A percentile compares a stretch with the other conserved stretches of the same genome.
phyloP scores from a whole-genome alignment of 2,329 filamentous ascomycete genomes.

The Diplodia scrobiculata region DNA sequence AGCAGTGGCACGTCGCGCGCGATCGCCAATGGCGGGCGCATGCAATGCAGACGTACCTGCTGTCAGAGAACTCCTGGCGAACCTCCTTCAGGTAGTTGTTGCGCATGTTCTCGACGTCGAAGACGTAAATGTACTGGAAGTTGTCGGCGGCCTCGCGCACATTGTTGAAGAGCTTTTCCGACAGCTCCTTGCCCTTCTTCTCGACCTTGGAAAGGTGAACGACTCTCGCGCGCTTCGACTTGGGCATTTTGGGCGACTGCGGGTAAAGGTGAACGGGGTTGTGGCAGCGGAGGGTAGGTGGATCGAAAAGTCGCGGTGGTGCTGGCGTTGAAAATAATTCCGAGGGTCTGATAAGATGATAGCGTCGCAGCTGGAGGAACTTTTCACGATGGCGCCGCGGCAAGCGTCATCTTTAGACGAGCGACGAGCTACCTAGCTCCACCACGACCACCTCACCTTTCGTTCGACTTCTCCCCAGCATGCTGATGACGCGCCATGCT shows the following conservation, averaged over 20 bases:
- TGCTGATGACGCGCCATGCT: slow-evolving; percentile 62
- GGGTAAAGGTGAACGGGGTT: slow-evolving; percentile 20
- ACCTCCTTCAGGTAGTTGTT: slow-evolving; percentile 95
- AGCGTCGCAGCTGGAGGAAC: slow-evolving; percentile 7
- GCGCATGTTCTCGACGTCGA: slow-evolving; percentile 94
- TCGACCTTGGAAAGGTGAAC: slow-evolving; percentile 86
- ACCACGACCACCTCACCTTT: slow-evolving; percentile 12
- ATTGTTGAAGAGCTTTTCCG: slow-evolving; percentile 82
- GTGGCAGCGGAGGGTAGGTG: not conserved
- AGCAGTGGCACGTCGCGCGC: slow-evolving; percentile 3
- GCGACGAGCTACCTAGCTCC: slow-evolving; percentile 23
- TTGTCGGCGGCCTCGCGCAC: slow-evolving; percentile 81
- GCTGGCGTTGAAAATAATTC: slow-evolving; percentile 29
- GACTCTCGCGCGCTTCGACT: slow-evolving; percentile 89
- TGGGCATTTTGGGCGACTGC: slow-evolving; percentile 69
- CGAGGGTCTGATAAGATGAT: slow-evolving; percentile 27
- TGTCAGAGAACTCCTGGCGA: slow-evolving; percentile 78
- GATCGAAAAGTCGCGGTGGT: slow-evolving; percentile 8
- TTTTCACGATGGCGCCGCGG: slow-evolving; percentile 27
- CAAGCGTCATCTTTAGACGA: slow-evolving; percentile 27
- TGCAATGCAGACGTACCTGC: slow-evolving; percentile 62
- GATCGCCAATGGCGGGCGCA: slow-evolving; percentile 30
- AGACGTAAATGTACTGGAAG: slow-evolving; percentile 91
- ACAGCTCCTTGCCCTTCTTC: slow-evolving; percentile 91
- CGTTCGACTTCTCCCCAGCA: slow-evolving; percentile 11